Conservation (phyloP, 495 filamentous ascomycete genomes). For the Pyrenula massariospora region DNA sequence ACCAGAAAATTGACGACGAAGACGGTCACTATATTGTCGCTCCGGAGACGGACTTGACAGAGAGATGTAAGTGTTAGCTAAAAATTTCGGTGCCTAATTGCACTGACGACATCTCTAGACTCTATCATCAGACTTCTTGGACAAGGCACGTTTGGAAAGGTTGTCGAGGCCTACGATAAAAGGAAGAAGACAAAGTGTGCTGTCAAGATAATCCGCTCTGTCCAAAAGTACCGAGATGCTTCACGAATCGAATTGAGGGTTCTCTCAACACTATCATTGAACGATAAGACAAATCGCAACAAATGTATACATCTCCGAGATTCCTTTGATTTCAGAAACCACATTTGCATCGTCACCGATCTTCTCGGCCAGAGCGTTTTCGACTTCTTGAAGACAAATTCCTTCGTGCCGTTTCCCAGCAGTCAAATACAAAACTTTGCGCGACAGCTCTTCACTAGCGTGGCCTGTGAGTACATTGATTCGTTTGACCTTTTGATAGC, state of each 20-base stretch:
- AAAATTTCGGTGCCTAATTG: no score
- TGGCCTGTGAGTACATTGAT: constrained; percentile 67
- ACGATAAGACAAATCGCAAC: constrained; percentile 86
- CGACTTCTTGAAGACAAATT: constrained; percentile 91
- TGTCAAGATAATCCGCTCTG: constrained; percentile 95
- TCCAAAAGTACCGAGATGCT: constrained; percentile 95
- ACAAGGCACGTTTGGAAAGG: constrained; percentile 96
- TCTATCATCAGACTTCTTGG: constrained; percentile 78
- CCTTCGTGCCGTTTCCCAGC: constrained; percentile 95
- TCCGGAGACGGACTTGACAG: constrained; percentile 69
- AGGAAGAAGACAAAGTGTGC: constrained; percentile 66
- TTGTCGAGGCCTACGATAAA: constrained; percentile 82
- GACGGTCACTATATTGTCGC: constrained; percentile 93
- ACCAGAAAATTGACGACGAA: constrained; percentile 75
- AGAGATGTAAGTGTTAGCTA: constrained; percentile 75
- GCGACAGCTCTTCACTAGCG: constrained; percentile 90
- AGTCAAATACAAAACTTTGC: constrained; percentile 97
- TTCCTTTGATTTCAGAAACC: constrained; percentile 94
- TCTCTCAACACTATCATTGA: constrained; percentile 75
- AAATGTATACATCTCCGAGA: constrained; percentile 95
- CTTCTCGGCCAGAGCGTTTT: constrained; percentile 94
- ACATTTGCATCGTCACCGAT: constrained; percentile 99
- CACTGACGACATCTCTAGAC: constrained; percentile 41
- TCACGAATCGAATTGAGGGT: constrained; percentile 94
- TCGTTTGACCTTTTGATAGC: constrained; percentile 2